Percentiles rank a stretch among this genome's conserved stretches.
Conservation (phyloP, 495 filamentous ascomycete species). For the Evernia prunastri region DNA sequence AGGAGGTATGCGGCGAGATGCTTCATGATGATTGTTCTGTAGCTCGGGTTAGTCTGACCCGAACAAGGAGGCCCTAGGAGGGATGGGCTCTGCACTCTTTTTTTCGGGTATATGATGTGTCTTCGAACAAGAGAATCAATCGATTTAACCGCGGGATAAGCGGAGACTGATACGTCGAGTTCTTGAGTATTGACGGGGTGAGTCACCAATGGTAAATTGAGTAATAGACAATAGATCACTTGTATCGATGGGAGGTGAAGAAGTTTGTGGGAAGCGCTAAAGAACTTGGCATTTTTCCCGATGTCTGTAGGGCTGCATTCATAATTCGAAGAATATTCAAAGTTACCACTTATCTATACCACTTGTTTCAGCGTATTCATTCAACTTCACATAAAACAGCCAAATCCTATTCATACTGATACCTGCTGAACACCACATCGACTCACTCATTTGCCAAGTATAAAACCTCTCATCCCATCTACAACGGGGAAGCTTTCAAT, state of each 20-base stretch:
- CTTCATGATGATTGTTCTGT: conserved; percentile 79
- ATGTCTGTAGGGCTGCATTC: conserved; percentile 30
- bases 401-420: too few species aligned
- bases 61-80: not conserved
- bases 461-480: too few species aligned
- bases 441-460: too few species aligned
- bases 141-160: conserved; percentile 82
- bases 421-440: too few species aligned
- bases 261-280: conserved; percentile 33
- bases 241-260: too few species aligned
- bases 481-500: conserved; percentile 3
- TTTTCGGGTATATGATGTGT: conserved; percentile 2
- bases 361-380: not conserved
- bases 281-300: conserved; percentile 12
- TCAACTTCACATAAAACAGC: too few species aligned
- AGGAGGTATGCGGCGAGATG: conserved; percentile 99
- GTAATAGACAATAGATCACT: too few species aligned
- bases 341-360: too few species aligned
- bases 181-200: conserved; percentile 35
- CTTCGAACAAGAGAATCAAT: conserved; percentile 82
- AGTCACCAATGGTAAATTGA: conserved; percentile 32
- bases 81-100: conserved; percentile 11
- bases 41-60: conserved; percentile 8
- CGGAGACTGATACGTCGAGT: conserved; percentile 86
- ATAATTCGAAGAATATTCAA: too few species aligned